phyloP scores from a whole-genome alignment of 306 rosid genomes.

The Calophaca sinica region DNA sequence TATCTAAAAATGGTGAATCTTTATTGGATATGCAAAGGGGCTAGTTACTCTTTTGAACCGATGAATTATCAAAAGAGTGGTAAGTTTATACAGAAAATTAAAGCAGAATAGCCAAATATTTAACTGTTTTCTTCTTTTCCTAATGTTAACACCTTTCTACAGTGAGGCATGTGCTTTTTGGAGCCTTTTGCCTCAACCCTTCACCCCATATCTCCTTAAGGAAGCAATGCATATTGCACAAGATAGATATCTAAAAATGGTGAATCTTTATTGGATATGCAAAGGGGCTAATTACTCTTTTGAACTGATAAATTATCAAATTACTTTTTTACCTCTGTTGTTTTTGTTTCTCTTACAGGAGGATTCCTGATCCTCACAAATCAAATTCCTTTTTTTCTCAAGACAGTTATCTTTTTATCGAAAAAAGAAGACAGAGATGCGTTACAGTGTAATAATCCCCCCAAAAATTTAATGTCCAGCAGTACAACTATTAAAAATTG shows the following conservation, averaged over 20 bases:
- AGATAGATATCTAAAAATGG: constrained; percentile 17
- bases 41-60: constrained; percentile 20
- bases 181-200: neutral
- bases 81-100: neutral
- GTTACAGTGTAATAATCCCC: neutral
- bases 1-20: constrained; percentile 12
- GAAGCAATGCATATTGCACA: constrained; percentile 1
- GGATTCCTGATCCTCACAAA: constrained; percentile 22
- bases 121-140: neutral
- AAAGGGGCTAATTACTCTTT: constrained; percentile 21
- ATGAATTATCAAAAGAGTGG: constrained; percentile 5
- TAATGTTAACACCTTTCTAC: neutral
- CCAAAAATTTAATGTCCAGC: constrained; percentile 14
- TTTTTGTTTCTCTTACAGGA: constrained; percentile 1
- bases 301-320: constrained; percentile 5
- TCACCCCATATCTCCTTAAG: neutral
- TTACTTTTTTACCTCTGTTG: constrained; percentile 35
- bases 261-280: neutral
- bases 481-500: neutral
- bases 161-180: neutral
- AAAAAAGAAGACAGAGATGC: constrained; percentile 8
- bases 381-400: constrained; percentile 17
- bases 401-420: constrained; percentile 6
- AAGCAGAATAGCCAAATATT: constrained; percentile 17
- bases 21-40: constrained; percentile 4